Evolutionary conservation across 2,329 filamentous ascomycete species (phyloP).

Genomic region (Tolypocladium nubicola): DNA sequence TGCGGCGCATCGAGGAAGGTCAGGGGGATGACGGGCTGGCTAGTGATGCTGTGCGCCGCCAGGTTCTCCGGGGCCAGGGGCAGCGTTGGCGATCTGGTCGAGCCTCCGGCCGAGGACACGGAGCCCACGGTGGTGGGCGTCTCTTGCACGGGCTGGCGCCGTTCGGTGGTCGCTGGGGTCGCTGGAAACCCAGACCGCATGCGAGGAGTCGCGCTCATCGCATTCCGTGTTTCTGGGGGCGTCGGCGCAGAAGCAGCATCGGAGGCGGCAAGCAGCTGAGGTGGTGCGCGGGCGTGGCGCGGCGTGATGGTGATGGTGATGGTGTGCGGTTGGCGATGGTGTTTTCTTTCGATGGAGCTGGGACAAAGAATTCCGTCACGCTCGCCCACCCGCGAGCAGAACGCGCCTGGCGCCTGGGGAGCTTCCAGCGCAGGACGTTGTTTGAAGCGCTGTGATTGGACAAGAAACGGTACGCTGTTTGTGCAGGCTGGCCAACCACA

Average conservation of each 20-base stretch:
- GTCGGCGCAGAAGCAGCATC: slow-evolving; percentile 3
- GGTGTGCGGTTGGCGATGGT: neutral
- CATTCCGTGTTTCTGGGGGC: slow-evolving; percentile 36
- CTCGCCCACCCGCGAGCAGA: neutral
- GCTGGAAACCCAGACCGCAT: slow-evolving; percentile 73
- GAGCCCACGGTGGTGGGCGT: slow-evolving; percentile 21
- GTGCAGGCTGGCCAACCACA: neutral
- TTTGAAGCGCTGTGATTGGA: neutral
- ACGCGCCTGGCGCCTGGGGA: neutral
- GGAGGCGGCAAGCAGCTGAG: neutral
- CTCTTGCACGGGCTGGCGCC: slow-evolving; percentile 18
- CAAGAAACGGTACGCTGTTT: too few relatives aligned
- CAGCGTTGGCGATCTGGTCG: slow-evolving; percentile 23
- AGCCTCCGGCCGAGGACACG: slow-evolving; percentile 16
- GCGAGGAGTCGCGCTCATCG: slow-evolving; percentile 76
- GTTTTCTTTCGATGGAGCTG: neutral
- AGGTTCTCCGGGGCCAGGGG: slow-evolving; percentile 37
- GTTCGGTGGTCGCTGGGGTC: slow-evolving; percentile 49
- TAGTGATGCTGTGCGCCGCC: slow-evolving; percentile 13
- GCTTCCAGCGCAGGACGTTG: neutral
- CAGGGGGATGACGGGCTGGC: slow-evolving; percentile 65
- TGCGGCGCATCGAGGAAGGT: slow-evolving; percentile 79
- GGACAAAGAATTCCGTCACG: neutral
- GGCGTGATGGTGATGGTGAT: neutral
- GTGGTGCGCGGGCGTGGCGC: neutral